Evolutionary conservation across 2,329 filamentous ascomycete genomes (phyloP).

Genomic region (Colletotrichum godetiae): DNA sequence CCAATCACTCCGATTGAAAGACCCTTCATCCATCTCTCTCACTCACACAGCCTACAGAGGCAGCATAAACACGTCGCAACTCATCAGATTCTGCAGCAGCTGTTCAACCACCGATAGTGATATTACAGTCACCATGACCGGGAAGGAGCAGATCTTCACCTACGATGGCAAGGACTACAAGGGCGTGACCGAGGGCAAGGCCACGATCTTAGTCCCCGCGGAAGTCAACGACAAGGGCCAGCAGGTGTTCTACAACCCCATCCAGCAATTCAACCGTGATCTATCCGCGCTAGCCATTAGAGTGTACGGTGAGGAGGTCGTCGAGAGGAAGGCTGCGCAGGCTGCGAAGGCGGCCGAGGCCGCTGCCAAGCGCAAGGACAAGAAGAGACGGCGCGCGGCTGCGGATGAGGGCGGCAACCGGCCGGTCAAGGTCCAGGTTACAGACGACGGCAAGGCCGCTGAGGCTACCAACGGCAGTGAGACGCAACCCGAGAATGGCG

Average conservation of each 20-base stretch:
- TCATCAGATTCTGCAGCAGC: constrained; percentile 17
- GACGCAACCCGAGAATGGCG: neutral
- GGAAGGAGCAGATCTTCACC: constrained; percentile 46
- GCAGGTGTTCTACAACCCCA: constrained; percentile 98
- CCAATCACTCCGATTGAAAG: neutral
- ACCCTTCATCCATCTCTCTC: neutral
- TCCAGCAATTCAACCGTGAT: constrained; percentile 98
- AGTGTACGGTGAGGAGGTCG: constrained; percentile 79
- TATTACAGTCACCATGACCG: constrained; percentile 40
- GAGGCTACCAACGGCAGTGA: constrained; percentile 30
- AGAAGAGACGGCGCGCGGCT: constrained; percentile 55
- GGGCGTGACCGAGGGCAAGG: constrained; percentile 66
- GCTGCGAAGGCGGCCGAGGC: constrained; percentile 49
- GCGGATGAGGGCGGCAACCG: constrained; percentile 60
- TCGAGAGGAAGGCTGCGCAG: constrained; percentile 58
- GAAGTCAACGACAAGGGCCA: constrained; percentile 56
- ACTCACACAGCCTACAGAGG: neutral
- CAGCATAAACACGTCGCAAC: neutral
- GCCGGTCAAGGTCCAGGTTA: constrained; percentile 43
- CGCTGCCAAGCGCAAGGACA: constrained; percentile 42
- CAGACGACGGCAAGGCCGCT: constrained; percentile 30
- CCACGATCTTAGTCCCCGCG: constrained; percentile 66
- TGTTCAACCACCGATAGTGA: neutral
- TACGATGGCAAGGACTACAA: constrained; percentile 62
- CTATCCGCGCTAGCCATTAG: constrained; percentile 93